Evolutionary conservation across 2,329 filamentous ascomycete genomes (phyloP).

Genomic region (Aspergillus versicolor): DNA sequence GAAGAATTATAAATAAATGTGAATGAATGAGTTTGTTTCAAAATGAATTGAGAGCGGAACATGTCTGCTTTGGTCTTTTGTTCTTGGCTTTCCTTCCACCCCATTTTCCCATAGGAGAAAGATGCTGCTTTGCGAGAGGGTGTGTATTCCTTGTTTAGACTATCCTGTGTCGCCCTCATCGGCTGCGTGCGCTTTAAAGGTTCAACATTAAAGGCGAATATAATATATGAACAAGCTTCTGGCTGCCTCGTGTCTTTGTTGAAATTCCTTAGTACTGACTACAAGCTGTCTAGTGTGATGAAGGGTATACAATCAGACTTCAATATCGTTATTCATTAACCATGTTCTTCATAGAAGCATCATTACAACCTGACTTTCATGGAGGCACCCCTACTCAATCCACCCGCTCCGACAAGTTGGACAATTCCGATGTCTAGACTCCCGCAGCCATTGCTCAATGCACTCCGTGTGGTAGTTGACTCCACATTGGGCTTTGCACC

Average conservation of each 20-base stretch:
- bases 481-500: neutral
- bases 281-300: no score
- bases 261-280: no score
- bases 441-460: neutral
- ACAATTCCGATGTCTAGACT: neutral
- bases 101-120: neutral
- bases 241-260: no score
- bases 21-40: conserved; percentile 6
- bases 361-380: no score
- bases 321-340: neutral
- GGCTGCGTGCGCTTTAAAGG: conserved; percentile 6
- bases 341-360: no score
- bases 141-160: conserved; percentile 6
- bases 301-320: neutral
- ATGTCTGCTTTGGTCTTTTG: conserved; percentile 4
- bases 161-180: conserved; percentile 8
- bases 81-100: neutral
- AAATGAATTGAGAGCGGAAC: neutral
- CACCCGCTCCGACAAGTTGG: neutral
- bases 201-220: conserved; percentile 12
- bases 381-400: neutral
- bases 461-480: neutral
- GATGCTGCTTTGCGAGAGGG: neutral
- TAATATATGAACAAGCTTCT: neutral
- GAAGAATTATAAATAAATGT: neutral